Evolutionary conservation across 257 asterid species (phyloP), one percentile per base, ranked within the genome.

Genomic region (Ilex aquifolium): DNA sequence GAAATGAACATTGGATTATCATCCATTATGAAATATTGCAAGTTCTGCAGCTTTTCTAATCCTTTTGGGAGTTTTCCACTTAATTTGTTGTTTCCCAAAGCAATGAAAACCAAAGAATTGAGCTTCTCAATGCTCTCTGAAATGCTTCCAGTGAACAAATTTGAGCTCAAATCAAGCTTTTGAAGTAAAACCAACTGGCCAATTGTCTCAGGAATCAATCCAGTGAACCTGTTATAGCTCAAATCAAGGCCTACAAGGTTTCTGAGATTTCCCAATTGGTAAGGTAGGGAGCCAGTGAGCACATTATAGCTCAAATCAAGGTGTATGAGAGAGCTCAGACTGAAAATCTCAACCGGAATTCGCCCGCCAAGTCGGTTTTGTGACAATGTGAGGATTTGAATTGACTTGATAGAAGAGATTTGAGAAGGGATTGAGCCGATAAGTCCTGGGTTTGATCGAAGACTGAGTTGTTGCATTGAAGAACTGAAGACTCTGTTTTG

Each of bases 11-110:
- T 77, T 3, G 97, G 97, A 59, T 90, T 90, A 55, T 78, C 86
- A 60, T 90, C 97, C 97, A 87, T 85, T 42, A 90, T 61, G 63
- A 90, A 87, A 59, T 85, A 87, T 55, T 90, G 94, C 72, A 90
- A 40, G 30, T 29, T 83, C 40, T 78, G 82, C 46, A 90, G 46
- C 13, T 54, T 72, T 0, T 58, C 39, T 2, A 87, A 42, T 13
- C 89, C 82, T 5, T 36, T 50, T 0, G 95, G 94, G 14, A 84
- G 83, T 2, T 49, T 42, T 2, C 96, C 95, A 7, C 59, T 57
- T 16, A 90, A 17, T 46, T 70, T 65, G 52, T 90, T 90, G 79
- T 65, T 85, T 77, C 95, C 87, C 51, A 87, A 42, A 7, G 95
- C 97, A 60, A 90, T 61, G 82, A 90, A 90, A 69, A 52, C 78